phyloP scores from a whole-genome alignment of 345 rosid genomes.

The Hibiscus trionum region DNA sequence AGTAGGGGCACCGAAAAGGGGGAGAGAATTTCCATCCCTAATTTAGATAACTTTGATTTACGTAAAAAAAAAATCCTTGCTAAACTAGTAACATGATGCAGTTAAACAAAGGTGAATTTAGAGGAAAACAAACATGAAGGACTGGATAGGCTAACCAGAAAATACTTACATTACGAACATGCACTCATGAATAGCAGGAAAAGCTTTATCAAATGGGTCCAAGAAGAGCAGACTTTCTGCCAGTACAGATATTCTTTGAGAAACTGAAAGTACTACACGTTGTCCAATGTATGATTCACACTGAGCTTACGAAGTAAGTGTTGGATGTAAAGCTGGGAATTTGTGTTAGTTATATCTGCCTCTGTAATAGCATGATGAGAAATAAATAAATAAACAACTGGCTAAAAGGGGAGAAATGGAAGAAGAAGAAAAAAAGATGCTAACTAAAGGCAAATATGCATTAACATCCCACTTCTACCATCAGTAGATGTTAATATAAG shows the following conservation, averaged over 20 bases:
- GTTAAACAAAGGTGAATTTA: background rate
- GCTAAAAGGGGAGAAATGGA: background rate
- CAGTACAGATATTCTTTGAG: constrained; percentile 48
- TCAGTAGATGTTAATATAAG: background rate
- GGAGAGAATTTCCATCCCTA: too few species aligned
- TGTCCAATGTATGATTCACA: constrained; percentile 63
- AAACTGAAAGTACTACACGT: constrained; percentile 49
- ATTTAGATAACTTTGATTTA: background rate
- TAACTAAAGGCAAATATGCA: constrained; percentile 1
- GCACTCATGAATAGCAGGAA: constrained; percentile 50
- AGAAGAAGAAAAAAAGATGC: background rate
- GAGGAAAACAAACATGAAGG: background rate
- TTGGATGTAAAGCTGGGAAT: constrained; percentile 38
- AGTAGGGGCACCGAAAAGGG: too few species aligned
- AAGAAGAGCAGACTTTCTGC: constrained; percentile 62
- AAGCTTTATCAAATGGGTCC: constrained; percentile 79
- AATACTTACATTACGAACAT: constrained; percentile 63
- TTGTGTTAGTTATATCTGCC: constrained; percentile 23
- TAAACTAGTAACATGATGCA: too few species aligned
- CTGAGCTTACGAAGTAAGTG: constrained; percentile 78
- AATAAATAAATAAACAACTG: background rate
- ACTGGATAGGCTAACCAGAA: background rate
- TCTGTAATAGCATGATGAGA: constrained; percentile 30
- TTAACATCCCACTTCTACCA: background rate
- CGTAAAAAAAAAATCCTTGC: too few species aligned